These are phyloP conservation scores for Baeospora myosura DNA, from an alignment of 1,284 basidiomycete species.

Conservation along the genomic window DNA sequence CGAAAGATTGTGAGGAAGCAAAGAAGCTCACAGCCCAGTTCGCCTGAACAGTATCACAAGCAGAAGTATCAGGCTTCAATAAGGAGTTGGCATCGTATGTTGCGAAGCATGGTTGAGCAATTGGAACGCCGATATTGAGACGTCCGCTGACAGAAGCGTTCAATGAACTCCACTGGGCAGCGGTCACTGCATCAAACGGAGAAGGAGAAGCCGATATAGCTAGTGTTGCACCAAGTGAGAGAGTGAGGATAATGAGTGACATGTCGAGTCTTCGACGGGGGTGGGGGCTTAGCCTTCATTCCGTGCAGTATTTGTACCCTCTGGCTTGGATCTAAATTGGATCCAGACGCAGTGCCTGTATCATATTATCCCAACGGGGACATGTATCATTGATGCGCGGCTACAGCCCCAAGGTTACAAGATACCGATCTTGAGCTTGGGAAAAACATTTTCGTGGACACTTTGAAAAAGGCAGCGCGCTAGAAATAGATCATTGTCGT, in stretches of 20 bases:
- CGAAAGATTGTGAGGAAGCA: not conserved
- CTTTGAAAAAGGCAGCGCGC: too few species aligned
- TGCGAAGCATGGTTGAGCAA: not conserved
- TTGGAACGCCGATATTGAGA: conserved; percentile 26
- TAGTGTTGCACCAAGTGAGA: not conserved
- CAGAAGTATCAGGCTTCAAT: not conserved
- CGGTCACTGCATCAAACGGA: not conserved
- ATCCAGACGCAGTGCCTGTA: too few species aligned
- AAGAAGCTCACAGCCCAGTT: not conserved
- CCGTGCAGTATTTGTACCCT: too few species aligned
- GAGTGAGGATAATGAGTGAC: not conserved
- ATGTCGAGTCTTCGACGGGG: too few species aligned
- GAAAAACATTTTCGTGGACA: too few species aligned
- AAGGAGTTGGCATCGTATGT: not conserved
- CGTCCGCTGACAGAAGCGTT: conserved; percentile 20
- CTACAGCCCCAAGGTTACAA: too few species aligned
- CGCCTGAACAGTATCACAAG: not conserved
- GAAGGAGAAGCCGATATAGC: not conserved
- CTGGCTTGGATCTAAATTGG: too few species aligned
- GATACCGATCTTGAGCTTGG: too few species aligned
- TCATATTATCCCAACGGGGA: too few species aligned
- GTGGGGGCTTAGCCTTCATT: too few species aligned
- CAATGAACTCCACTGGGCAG: not conserved
- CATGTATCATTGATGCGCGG: too few species aligned
- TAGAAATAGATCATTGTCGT: too few species aligned